phyloP scores from a whole-genome alignment of 768 basidiomycete species.

The Phanerochaete carnosa region DNA sequence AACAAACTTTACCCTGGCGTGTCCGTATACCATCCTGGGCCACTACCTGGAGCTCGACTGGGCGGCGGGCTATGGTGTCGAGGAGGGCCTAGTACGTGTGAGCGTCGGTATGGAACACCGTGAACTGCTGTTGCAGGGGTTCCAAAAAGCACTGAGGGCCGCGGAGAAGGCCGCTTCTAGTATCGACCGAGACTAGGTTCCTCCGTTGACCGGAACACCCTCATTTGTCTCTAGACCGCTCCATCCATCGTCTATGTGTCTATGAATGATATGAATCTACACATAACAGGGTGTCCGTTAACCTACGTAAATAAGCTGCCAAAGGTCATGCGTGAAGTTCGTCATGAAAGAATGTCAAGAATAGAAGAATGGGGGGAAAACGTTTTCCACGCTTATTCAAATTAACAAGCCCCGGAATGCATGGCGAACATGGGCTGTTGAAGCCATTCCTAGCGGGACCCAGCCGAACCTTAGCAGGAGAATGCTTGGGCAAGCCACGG shows the following conservation, averaged over 20 bases:
- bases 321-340: too few species aligned
- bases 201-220: not conserved
- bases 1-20: slow-evolving; percentile 94
- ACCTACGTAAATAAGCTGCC: too few species aligned
- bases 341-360: too few species aligned
- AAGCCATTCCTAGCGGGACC: too few species aligned
- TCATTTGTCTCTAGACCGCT: too few species aligned
- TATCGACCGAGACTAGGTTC: not conserved
- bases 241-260: too few species aligned
- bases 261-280: too few species aligned
- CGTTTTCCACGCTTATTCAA: too few species aligned
- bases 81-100: slow-evolving; percentile 77
- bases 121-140: slow-evolving; percentile 50
- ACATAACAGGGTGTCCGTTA: too few species aligned
- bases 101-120: slow-evolving; percentile 88
- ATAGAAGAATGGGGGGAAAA: too few species aligned
- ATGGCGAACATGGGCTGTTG: too few species aligned
- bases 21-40: slow-evolving; percentile 89
- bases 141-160: slow-evolving; percentile 64
- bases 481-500: not conserved
- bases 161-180: slow-evolving; percentile 47
- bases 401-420: too few species aligned
- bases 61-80: slow-evolving; percentile 87
- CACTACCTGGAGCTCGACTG: slow-evolving; percentile 90
- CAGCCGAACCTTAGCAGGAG: not conserved